Conservation (phyloP, 176 grass and related monocot genomes). For the Pontederia crassipes region DNA sequence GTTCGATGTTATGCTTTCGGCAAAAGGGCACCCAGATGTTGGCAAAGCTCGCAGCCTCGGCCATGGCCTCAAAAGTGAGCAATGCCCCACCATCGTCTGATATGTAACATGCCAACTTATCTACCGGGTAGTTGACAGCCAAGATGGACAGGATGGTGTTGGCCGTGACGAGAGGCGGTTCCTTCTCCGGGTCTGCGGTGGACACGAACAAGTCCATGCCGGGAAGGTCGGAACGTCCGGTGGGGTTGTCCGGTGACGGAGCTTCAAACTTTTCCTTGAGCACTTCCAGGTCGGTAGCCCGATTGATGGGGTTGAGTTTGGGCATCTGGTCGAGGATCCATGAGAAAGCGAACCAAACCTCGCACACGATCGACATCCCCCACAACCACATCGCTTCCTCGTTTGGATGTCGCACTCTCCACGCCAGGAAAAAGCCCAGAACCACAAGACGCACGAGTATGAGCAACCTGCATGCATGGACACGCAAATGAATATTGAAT, state of each 20-base stretch:
- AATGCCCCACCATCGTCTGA: slow-evolving; percentile 85
- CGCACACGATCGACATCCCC: slow-evolving; percentile 95
- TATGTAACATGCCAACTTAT: slow-evolving; percentile 91
- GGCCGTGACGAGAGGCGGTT: slow-evolving; percentile 82
- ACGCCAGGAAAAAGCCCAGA: slow-evolving; percentile 77
- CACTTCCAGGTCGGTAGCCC: slow-evolving; percentile 56
- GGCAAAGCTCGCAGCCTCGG: slow-evolving; percentile 85
- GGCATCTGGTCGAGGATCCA: slow-evolving; percentile 87
- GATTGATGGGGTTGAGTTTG: slow-evolving; percentile 84
- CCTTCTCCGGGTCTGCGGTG: slow-evolving; percentile 92
- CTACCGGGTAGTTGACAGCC: slow-evolving; percentile 79
- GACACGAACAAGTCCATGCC: slow-evolving; percentile 92
- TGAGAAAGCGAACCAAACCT: slow-evolving; percentile 99
- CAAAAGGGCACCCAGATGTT: slow-evolving; percentile 96
- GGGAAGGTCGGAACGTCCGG: slow-evolving; percentile 69
- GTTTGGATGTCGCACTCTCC: slow-evolving; percentile 74
- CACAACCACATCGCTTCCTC: slow-evolving; percentile 89
- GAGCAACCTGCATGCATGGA: slow-evolving; percentile 28
- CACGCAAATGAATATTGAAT: too few species aligned
- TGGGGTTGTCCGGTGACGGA: slow-evolving; percentile 55
- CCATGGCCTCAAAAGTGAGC: slow-evolving; percentile 95
- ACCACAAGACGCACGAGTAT: slow-evolving; percentile 61
- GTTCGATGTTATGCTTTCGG: slow-evolving; percentile 92
- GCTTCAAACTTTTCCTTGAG: slow-evolving; percentile 92
- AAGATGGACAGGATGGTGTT: slow-evolving; percentile 89